Conservation (phyloP, 768 basidiomycete species). For the Epithele typhae region DNA sequence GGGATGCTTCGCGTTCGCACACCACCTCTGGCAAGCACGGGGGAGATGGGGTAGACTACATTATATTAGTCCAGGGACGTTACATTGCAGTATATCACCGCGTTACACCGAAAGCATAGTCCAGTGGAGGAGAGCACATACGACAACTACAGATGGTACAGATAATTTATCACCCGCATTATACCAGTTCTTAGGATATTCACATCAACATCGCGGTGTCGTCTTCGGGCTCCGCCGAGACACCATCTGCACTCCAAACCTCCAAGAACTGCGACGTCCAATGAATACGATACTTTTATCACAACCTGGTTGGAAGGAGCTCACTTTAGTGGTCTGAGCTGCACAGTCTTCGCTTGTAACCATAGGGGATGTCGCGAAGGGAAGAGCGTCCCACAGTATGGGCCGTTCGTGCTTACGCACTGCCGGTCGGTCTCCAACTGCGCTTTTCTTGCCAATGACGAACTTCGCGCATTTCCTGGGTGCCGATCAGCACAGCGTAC, state of each 20-base stretch:
- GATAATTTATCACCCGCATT: conserved; percentile 1
- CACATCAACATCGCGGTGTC: conserved; percentile 17
- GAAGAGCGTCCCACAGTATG: conserved; percentile 71
- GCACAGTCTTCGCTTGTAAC: conserved; percentile 57
- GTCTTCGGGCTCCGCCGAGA: conserved; percentile 54
- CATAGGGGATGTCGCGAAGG: conserved; percentile 59
- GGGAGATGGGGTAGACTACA: neutral
- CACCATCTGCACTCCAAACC: conserved; percentile 80
- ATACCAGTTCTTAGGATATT: neutral
- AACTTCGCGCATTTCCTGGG: conserved; percentile 89
- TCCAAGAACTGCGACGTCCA: conserved; percentile 52
- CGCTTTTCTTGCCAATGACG: conserved; percentile 82
- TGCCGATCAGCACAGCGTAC: conserved; percentile 2
- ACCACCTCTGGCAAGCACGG: too few species aligned
- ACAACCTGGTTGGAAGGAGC: too few species aligned
- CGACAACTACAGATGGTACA: neutral
- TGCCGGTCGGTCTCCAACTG: conserved; percentile 80
- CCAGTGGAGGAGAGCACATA: neutral
- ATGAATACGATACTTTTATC: too few species aligned
- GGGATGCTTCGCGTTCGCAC: too few species aligned
- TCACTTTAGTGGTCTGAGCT: conserved; percentile 60
- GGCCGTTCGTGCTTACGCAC: conserved; percentile 54
- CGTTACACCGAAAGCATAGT: neutral
- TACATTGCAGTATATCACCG: neutral
- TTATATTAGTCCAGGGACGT: conserved; percentile 4